These are phyloP conservation scores for Aspergillus sp. DNA, from an alignment of 2,329 filamentous ascomycete genomes.

Conservation along the genomic window DNA sequence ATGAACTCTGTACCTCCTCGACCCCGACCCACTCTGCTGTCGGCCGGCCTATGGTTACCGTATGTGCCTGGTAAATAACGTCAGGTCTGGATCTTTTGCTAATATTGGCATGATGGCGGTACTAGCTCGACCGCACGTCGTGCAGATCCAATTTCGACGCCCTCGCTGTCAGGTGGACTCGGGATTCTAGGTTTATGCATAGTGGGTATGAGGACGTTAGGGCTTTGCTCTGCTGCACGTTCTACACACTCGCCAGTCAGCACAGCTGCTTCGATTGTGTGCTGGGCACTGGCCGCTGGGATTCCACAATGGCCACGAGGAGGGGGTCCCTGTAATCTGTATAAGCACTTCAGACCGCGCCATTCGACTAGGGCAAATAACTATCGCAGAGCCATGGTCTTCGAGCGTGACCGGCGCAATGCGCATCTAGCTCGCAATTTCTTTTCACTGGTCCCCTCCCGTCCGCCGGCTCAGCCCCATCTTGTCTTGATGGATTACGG, in stretches of 20 bases:
- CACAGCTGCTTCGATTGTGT: background rate
- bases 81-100: conserved; percentile 2
- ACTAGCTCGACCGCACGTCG: conserved; percentile 1
- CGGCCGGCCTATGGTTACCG: conserved; percentile 4
- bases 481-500: conserved; percentile 15
- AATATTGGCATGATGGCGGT: conserved; percentile 1
- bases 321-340: background rate
- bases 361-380: background rate
- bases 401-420: background rate
- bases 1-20: conserved; percentile 3
- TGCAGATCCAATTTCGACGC: conserved; percentile 16
- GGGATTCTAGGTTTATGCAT: conserved; percentile 13
- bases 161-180: conserved; percentile 15
- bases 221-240: conserved; percentile 11
- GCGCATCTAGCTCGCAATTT: background rate
- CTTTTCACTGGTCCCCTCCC: conserved; percentile 2
- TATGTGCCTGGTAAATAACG: background rate
- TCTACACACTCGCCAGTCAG: background rate
- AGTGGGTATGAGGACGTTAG: conserved; percentile 10
- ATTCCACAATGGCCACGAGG: background rate
- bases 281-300: background rate
- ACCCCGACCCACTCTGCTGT: background rate
- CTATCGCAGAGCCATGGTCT: background rate
- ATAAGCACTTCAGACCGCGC: background rate
- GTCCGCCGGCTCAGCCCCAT: conserved; percentile 16